phyloP scores from a whole-genome alignment of 2,329 filamentous ascomycete species.

The Dothistroma septosporum region DNA sequence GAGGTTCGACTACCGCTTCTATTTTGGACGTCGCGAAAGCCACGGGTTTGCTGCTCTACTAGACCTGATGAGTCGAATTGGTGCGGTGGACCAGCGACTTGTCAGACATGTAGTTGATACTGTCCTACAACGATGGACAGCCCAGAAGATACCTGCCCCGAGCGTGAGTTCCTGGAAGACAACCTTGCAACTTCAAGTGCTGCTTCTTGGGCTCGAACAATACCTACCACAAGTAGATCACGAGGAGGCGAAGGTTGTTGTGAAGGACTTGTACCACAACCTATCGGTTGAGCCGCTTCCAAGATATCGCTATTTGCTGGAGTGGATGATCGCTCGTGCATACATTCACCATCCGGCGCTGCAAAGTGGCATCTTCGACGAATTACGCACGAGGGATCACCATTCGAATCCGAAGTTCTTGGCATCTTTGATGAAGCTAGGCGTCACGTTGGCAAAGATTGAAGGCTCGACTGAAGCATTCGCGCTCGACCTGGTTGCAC shows the following conservation, averaged over 20 bases:
- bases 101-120: slow-evolving; percentile 32
- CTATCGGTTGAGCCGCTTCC: slow-evolving; percentile 47
- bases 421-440: slow-evolving; percentile 47
- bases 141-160: slow-evolving; percentile 42
- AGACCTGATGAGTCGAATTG: slow-evolving; percentile 42
- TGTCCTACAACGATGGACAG: slow-evolving; percentile 42
- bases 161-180: slow-evolving; percentile 48
- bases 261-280: slow-evolving; percentile 39
- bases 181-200: slow-evolving; percentile 46
- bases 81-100: slow-evolving; percentile 15
- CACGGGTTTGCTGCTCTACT: slow-evolving; percentile 44
- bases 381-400: slow-evolving; percentile 41
- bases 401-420: slow-evolving; percentile 47
- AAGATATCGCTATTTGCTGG: slow-evolving; percentile 45
- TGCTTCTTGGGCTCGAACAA: slow-evolving; percentile 43
- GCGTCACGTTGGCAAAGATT: slow-evolving; percentile 40
- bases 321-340: slow-evolving; percentile 47
- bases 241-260: slow-evolving; percentile 30
- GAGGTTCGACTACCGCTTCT: slow-evolving; percentile 37
- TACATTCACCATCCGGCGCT: slow-evolving; percentile 36
- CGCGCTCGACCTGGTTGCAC: slow-evolving; percentile 38
- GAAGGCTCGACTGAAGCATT: slow-evolving; percentile 38
- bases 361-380: slow-evolving; percentile 33
- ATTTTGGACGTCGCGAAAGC: slow-evolving; percentile 44
- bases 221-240: slow-evolving; percentile 24